Evolutionary conservation across 2,329 filamentous ascomycete genomes (phyloP), one percentile per base, ranked within the genome.

Genomic region (Pyricularia pennisetigena): DNA sequence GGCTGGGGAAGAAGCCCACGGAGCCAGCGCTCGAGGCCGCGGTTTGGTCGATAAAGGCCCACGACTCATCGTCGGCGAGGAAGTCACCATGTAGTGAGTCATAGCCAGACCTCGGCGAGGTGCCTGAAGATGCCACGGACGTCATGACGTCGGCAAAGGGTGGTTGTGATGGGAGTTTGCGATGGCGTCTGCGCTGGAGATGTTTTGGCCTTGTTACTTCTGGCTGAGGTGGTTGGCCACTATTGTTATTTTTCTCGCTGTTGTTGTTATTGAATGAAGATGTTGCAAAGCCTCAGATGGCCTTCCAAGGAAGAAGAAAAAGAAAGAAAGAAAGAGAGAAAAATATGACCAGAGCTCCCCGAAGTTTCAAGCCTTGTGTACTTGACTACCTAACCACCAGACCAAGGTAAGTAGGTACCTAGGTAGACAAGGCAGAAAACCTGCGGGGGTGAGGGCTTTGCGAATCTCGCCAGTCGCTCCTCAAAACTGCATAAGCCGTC

Each of bases 1-100:
- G 84, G 70, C 84, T 85, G 29, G 81, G 79, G 23, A 83, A 75
- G 69, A 85, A 82, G 23, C 78, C 80, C 10, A 80, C 75, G 0
- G 81, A 81, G 0, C 76, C 78, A 0, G 79, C 72, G 3, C 73
- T 76, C 20, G 78, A 79, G 30, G 68, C 74, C 72, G 65, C 74
- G 74, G 35, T 76, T 73, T 68, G 77, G 76, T 69, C 77, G 69
- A 82, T 74, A 63, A 79, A 79, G 66, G 82, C 78, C 81, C 82
- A 82, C 67, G 80, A 79, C 49, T 72, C 72, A 68, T 82, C 81
- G 59, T 83, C 81, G 70, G 75, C 75, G 66, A 61, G 10, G 1
- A 63, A 10, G 72, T 74, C 78, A 67, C 64, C 35, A 16, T 59
- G 69, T 10, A 68, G 59, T 24, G 78, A 77, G 68, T 81, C 80